Base-by-base conservation (phyloP, 345 rosid species). In the Aquilaria yunnanensis region DNA sequence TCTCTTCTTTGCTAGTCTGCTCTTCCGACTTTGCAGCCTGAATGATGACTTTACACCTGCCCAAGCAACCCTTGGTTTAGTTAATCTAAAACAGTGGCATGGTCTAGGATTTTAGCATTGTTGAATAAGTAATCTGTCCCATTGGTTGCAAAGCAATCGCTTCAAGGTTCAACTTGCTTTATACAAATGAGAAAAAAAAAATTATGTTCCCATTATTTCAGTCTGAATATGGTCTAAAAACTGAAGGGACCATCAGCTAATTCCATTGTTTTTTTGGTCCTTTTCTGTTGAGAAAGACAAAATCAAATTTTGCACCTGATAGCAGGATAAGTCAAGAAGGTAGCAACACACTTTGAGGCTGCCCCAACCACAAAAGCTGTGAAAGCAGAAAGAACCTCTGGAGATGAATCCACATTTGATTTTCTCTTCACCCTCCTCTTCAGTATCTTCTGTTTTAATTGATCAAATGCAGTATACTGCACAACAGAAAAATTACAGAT, bases 401-500 rank as follows among this genome's bases (percentile, higher is more conserved):
- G 84, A 10, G 94, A 79, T 33, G 87, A 69, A 48, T 60, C 73
- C 3, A 51, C 66, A 2, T 70, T 72, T 52, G 66, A 70, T 70
- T 74, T 75, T 56, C 60, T 67, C 47, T 58, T 74, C 47, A 68
- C 70, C 63, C 69, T 66, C 53, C 37, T 23, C 60, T 75, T 75
- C 33, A 90, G 80, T 59, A 82, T 73, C 72, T 79, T 78, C 69
- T 75, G 90, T 75, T 93, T 93, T 72, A 90, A 80, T 78, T 93
- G 98, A 83, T 93, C 97, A 76, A 93, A 93, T 59, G 81, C 92
- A 9, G 98, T 93, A 67, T 90, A 90, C 97, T 93, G 81, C 70
- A 62, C 61, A 68, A 69, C 32, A 62, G 14, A 45, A 62, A 65
- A 61, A 32, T 65, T 11, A 3, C 33, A 53, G 37, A 37, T 51